Evolutionary conservation across 2,329 filamentous ascomycete genomes (phyloP), one percentile per base, ranked within the genome.

Genomic region (Tolypocladium ovalisporum): DNA sequence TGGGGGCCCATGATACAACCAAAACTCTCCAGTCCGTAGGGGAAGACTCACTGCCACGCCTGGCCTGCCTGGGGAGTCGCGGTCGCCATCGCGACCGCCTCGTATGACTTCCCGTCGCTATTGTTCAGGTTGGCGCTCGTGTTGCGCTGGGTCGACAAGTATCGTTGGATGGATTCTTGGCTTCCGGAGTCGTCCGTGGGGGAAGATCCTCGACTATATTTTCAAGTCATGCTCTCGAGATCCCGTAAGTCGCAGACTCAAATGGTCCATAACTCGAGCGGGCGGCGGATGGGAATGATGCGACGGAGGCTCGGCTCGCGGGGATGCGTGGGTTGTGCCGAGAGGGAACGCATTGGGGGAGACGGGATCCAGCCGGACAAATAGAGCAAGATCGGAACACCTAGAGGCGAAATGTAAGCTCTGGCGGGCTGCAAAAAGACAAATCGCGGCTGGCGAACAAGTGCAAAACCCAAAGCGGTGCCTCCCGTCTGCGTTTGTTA

Each of bases 41-140:
- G 47, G 10, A 35, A 19, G 42, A 71, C 73, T 66, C 70, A 75
- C 73, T 71, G 71, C 73, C 72, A 75, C 57, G 67, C 63, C 60
- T 71, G 66, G 64, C 66, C 67, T 59, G 73, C 72, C 62, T 68
- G 68, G 49, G 62, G 54, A 58, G 62, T 57, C 34, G 64, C 32
- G 6, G 58, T 58, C 40, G 58, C 58, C 61, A 62, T 60, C 9
- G 42, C 35, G 22, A 36, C 32, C 35, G 37, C 24, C 35, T 24
- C 4, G 13, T 49, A 36, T 29, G 24, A 42, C 52, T 27, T 34
- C 34, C 51, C 29, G 47, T 52, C 29, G 47, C 29, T 12, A 19
- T 19, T 22, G 29, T 35, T 35, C 29, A 15, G 19, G 27, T 51
- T 32, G 29, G 47, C 29, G 47, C 47, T 52, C 29, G 19, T 22